A percentile compares a stretch with the other conserved stretches of the same genome.
Conservation (phyloP, 192 early-diverging fungal species). For the Haplosporangium gracile region DNA sequence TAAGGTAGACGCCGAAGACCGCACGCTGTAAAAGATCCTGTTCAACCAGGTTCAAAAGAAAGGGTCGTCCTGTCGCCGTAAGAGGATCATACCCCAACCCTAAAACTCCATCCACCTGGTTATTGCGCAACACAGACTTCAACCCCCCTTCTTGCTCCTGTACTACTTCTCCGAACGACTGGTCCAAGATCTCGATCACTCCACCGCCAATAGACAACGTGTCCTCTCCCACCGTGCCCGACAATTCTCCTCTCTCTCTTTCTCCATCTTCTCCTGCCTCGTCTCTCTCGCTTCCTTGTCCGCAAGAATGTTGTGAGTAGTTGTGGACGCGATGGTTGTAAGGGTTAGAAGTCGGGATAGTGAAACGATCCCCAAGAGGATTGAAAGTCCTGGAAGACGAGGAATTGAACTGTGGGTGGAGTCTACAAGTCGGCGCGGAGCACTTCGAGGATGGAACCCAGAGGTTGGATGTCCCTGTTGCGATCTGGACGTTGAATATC, state of each 20-base stretch:
- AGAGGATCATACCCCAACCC: conserved; percentile 88
- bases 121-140: conserved; percentile 77
- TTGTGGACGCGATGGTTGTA: conserved; percentile 86
- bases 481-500: conserved; percentile 87
- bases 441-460: conserved; percentile 97
- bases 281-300: not conserved
- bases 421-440: conserved; percentile 88
- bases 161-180: conserved; percentile 25
- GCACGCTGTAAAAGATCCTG: conserved; percentile 81
- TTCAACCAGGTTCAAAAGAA: conserved; percentile 91
- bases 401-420: conserved; percentile 90
- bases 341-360: conserved; percentile 88
- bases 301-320: conserved; percentile 49
- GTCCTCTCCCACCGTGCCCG: conserved; percentile 10
- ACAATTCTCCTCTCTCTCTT: not conserved
- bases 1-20: conserved; percentile 88
- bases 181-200: not conserved
- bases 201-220: conserved; percentile 5
- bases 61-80: conserved; percentile 85
- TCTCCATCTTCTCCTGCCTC: not conserved
- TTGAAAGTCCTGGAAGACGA: conserved; percentile 77
- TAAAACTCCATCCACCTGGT: conserved; percentile 93
- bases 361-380: conserved; percentile 89
- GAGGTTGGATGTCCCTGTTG: conserved; percentile 93
- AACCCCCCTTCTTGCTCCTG: conserved; percentile 18